Evolutionary conservation across 1,284 basidiomycete species (phyloP).

Genomic region (Ceratobasidium sp.): DNA sequence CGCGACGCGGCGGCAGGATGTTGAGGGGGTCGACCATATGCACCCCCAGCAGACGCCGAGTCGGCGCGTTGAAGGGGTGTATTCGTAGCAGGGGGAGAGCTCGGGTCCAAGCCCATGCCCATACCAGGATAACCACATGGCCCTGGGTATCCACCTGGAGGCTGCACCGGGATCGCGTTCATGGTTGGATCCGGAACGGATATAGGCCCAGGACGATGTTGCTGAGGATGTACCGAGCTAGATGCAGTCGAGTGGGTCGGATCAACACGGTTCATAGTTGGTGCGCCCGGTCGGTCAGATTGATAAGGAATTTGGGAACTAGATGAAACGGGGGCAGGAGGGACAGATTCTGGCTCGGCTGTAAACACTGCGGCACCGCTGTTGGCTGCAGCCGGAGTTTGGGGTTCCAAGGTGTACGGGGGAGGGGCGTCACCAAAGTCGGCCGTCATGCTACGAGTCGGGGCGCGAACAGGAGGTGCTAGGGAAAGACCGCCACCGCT

Average conservation of each 20-base stretch:
- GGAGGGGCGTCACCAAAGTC: slow-evolving; percentile 71
- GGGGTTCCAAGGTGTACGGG: slow-evolving; percentile 70
- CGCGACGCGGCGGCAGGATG: slow-evolving; percentile 18
- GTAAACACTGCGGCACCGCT: slow-evolving; percentile 1
- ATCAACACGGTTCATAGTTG: slow-evolving; percentile 19
- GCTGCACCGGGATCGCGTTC: slow-evolving; percentile 17
- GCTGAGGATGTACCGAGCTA: background rate
- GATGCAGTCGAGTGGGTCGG: slow-evolving; percentile 14
- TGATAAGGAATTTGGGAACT: background rate
- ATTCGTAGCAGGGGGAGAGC: slow-evolving; percentile 2
- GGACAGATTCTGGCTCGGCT: slow-evolving; percentile 27
- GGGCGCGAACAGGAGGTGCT: slow-evolving; percentile 17
- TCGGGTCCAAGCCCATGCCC: background rate
- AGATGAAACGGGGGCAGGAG: slow-evolving; percentile 11
- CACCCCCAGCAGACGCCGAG: background rate
- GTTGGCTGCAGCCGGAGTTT: slow-evolving; percentile 51
- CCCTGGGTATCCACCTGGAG: background rate
- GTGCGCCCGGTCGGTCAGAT: background rate
- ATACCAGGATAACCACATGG: background rate
- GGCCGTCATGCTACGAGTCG: slow-evolving; percentile 51
- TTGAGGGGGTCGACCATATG: slow-evolving; percentile 34
- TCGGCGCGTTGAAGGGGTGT: background rate
- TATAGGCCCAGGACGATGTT: slow-evolving; percentile 28
- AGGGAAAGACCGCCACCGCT: slow-evolving; percentile 12
- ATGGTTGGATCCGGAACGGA: slow-evolving; percentile 4